Percentiles rank a stretch among this genome's conserved stretches.
Evolutionary conservation across 2,329 filamentous ascomycete species (phyloP).

Genomic region (Calycina marina): DNA sequence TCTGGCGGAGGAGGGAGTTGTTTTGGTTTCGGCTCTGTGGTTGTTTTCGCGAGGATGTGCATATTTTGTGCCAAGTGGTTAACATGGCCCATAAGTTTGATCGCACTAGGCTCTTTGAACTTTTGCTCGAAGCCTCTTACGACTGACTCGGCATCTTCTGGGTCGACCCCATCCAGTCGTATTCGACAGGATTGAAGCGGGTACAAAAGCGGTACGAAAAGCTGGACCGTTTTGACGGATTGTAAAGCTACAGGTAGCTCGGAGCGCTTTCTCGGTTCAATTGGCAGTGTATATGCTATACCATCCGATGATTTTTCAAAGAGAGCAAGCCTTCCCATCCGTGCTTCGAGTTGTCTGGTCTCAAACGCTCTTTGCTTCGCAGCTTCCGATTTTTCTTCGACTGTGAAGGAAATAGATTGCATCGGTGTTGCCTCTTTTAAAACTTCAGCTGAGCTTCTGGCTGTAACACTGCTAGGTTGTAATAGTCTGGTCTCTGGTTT

Average conservation of each 20-base stretch:
- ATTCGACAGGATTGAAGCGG: constrained; percentile 54
- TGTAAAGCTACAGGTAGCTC: constrained; percentile 48
- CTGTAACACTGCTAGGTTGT: background rate
- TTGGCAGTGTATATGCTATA: constrained; percentile 52
- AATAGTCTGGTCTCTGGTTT: background rate
- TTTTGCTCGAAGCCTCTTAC: constrained; percentile 51
- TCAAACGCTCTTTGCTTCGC: constrained; percentile 49
- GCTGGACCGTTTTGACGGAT: constrained; percentile 45
- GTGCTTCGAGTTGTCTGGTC: constrained; percentile 57
- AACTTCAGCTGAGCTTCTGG: no score
- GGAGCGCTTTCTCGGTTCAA: constrained; percentile 47
- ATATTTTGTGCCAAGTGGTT: constrained; percentile 64
- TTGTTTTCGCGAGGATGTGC: constrained; percentile 47
- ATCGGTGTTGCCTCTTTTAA: constrained; percentile 3
- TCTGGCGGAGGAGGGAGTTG: constrained; percentile 3
- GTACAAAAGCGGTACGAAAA: constrained; percentile 59
- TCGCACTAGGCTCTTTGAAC: constrained; percentile 36
- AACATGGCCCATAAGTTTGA: constrained; percentile 57
- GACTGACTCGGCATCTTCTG: constrained; percentile 43
- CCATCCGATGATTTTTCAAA: constrained; percentile 60
- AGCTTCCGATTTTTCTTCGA: constrained; percentile 46
- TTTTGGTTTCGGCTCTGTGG: constrained; percentile 17
- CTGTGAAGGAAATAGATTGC: constrained; percentile 29
- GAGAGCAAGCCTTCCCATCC: constrained; percentile 50
- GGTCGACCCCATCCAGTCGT: constrained; percentile 48